phyloP scores from a whole-genome alignment of 2,329 filamentous ascomycete species.

The Trichoderma arundinaceum region DNA sequence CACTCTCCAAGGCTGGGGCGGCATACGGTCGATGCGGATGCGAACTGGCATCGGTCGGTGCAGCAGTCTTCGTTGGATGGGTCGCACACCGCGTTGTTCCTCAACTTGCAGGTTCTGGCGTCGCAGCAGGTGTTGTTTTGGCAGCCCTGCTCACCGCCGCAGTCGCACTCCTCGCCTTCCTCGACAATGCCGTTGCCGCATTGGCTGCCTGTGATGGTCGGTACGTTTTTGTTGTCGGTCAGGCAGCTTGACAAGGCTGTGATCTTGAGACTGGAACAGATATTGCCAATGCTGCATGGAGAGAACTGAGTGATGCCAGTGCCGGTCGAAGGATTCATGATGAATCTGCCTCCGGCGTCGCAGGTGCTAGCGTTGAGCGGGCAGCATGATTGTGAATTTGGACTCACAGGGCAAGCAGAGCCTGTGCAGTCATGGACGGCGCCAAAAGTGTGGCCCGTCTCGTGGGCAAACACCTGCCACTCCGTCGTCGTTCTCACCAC shows the following conservation, averaged over 20 bases:
- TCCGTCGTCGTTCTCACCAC: slow-evolving; percentile 82
- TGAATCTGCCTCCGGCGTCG: slow-evolving; percentile 77
- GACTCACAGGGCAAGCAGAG: slow-evolving; percentile 69
- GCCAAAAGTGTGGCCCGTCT: slow-evolving; percentile 92
- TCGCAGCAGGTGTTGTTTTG: slow-evolving; percentile 82
- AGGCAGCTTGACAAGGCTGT: slow-evolving; percentile 79
- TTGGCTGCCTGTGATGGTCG: slow-evolving; percentile 79
- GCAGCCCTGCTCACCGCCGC: slow-evolving; percentile 77
- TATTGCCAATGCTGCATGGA: slow-evolving; percentile 87
- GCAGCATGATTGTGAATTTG: slow-evolving; percentile 69
- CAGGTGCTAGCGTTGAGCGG: slow-evolving; percentile 72
- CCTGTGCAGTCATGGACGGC: slow-evolving; percentile 90
- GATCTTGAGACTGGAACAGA: slow-evolving; percentile 83
- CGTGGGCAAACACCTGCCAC: slow-evolving; percentile 96
- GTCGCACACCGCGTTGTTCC: slow-evolving; percentile 75
- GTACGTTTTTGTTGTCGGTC: slow-evolving; percentile 82
- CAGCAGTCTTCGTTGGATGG: slow-evolving; percentile 84
- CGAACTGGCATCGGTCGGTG: slow-evolving; percentile 68
- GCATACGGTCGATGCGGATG: slow-evolving; percentile 73
- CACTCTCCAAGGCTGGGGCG: slow-evolving; percentile 79
- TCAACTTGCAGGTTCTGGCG: slow-evolving; percentile 84
- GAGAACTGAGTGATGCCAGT: slow-evolving; percentile 79
- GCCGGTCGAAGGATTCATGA: slow-evolving; percentile 94
- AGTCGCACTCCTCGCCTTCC: slow-evolving; percentile 92
- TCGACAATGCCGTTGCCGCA: slow-evolving; percentile 99